Evolutionary conservation across 495 filamentous ascomycete genomes (phyloP), one percentile per base, ranked within the genome.

Genomic region (Friedmanniomyces simplex): DNA sequence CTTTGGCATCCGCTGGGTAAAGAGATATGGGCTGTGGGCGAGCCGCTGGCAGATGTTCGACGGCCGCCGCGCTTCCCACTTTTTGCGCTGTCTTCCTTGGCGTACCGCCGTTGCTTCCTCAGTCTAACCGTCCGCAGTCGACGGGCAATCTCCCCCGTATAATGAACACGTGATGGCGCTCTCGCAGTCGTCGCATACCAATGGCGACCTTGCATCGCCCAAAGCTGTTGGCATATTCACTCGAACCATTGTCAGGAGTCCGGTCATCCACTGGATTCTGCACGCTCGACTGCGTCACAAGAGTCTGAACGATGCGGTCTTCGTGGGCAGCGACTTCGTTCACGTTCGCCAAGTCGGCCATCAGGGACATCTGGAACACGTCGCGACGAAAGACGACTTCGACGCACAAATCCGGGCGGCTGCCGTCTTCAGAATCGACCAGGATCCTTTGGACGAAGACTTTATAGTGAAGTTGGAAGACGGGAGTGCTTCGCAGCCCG

Each of bases 241-340:
- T 1, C 81, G 78, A 63, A 95, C 91, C 2, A 63, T 94, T 16
- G 69, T 93, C 42, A 77, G 81, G 48, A 95, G 87, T 55, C 84
- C 88, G 1, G 74, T 84, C 22, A 79, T 88, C 58, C 85, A 87
- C 63, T 84, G 80, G 70, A 87, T 96, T 37, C 69, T 95, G 13
- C 90, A 91, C 11, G 88, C 85, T 10, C 80, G 85, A 57, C 76
- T 97, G 50, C 76, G 89, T 43, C 80, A 81, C 55, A 72, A 74
- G 48, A 66, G 77, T 10, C 77, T 81, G 54, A 91, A 95, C 53
- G 91, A 98, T 75, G 86, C 96, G 60, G 83, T 90, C n/a, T 90
- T 96, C 59, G 79, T 98, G 20, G 62, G 62, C 6, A 77, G 86
- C 54, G 73, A 81, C 46, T 81, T 74, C 65, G 74, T 89, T 42